phyloP scores from a whole-genome alignment of 495 filamentous ascomycete genomes.

The Hypoxylon subgilvum region DNA sequence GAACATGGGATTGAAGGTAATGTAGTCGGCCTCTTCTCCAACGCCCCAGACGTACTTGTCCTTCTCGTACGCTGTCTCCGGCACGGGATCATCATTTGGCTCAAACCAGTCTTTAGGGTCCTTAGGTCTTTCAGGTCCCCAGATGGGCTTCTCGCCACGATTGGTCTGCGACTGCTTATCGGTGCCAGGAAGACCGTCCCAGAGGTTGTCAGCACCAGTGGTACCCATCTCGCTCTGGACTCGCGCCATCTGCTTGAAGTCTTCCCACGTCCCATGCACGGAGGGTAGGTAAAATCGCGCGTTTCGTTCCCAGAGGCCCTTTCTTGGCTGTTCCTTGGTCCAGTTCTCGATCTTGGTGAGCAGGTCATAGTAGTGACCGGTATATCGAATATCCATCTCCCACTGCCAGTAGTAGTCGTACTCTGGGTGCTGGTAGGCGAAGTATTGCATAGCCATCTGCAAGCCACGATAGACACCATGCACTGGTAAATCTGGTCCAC shows the following conservation, averaged over 20 bases:
- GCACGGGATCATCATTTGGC: slow-evolving; percentile 70
- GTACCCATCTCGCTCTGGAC: slow-evolving; percentile 87
- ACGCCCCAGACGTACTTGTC: slow-evolving; percentile 89
- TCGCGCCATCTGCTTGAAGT: slow-evolving; percentile 90
- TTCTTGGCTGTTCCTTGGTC: slow-evolving; percentile 83
- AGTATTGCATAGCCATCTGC: slow-evolving; percentile 93
- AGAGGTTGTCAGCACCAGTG: slow-evolving; percentile 73
- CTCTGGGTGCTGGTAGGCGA: slow-evolving; percentile 85
- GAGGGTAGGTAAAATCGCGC: slow-evolving; percentile 88
- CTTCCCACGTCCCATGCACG: slow-evolving; percentile 88
- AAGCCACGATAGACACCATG: slow-evolving; percentile 90
- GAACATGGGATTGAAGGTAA: slow-evolving; percentile 93
- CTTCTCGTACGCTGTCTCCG: slow-evolving; percentile 72
- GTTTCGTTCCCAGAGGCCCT: slow-evolving; percentile 93
- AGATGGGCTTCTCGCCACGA: slow-evolving; percentile 71
- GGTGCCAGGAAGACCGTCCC: slow-evolving; percentile 54
- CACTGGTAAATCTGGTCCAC: slow-evolving; percentile 70
- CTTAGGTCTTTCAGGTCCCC: slow-evolving; percentile 79
- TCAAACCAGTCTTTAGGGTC: slow-evolving; percentile 70
- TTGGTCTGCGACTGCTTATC: slow-evolving; percentile 37
- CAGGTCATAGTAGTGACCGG: slow-evolving; percentile 93
- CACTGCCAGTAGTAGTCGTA: slow-evolving; percentile 98
- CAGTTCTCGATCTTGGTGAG: slow-evolving; percentile 75
- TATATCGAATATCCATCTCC: slow-evolving; percentile 97
- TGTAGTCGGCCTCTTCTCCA: slow-evolving; percentile 89